A percentile compares a stretch with the other conserved stretches of the same genome.
Evolutionary conservation across 2,329 filamentous ascomycete species (phyloP).

Genomic region (Hirsutella minnesotensis): DNA sequence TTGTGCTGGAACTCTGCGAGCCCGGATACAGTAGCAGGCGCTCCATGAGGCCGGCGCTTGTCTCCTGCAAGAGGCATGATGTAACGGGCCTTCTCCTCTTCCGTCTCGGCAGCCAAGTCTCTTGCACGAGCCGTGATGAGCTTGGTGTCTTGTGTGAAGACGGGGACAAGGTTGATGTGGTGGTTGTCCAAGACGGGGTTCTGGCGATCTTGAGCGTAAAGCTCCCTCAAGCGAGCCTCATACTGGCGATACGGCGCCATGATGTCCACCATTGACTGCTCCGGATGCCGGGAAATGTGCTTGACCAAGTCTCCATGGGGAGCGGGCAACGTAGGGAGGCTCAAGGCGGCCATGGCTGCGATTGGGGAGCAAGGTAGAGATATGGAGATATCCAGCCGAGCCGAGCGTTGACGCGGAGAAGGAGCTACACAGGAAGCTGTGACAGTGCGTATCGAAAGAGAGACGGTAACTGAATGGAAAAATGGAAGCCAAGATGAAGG

Average conservation of each 20-base stretch:
- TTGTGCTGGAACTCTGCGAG: conserved; percentile 65
- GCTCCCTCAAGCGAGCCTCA: conserved; percentile 52
- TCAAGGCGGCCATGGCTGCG: conserved; percentile 20
- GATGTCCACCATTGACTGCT: conserved; percentile 43
- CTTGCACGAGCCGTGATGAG: conserved; percentile 52
- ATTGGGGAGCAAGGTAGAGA: no score
- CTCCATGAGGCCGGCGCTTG: conserved; percentile 49
- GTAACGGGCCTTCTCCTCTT: conserved; percentile 50
- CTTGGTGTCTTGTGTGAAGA: conserved; percentile 47
- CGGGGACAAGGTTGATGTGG: conserved; percentile 51
- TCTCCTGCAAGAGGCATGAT: conserved; percentile 55
- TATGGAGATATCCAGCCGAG: no score
- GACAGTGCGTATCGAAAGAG: no score
- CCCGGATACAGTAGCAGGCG: conserved; percentile 54
- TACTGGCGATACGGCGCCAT: conserved; percentile 56
- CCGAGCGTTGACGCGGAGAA: no score
- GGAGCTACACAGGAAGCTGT: no score
- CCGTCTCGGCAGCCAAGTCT: conserved; percentile 42
- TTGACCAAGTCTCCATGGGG: conserved; percentile 30
- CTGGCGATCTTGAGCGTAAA: conserved; percentile 56
- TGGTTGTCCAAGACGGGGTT: conserved; percentile 45
- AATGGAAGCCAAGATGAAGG: neutral
- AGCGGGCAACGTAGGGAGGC: conserved; percentile 34
- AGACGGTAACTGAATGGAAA: conserved; percentile 2
- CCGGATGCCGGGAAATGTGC: conserved; percentile 43